These are phyloP conservation scores for Apostasia ramifera DNA, from an alignment of 106 monocot species.

Conservation along the genomic window DNA sequence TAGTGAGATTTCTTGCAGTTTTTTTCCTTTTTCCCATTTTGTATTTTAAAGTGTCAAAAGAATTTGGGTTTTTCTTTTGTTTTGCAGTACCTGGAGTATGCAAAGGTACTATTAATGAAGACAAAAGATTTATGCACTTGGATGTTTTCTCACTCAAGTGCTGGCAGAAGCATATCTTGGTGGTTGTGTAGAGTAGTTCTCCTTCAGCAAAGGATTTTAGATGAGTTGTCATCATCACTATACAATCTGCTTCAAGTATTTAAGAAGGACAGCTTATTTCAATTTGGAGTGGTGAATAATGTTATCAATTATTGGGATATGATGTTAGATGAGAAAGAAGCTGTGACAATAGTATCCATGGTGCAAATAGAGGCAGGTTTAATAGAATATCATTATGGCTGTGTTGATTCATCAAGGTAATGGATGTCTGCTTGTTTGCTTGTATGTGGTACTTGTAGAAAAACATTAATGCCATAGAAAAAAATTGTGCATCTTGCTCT, in stretches of 20 bases:
- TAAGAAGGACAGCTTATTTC: constrained; percentile 40
- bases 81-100: constrained; percentile 74
- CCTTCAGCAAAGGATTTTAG: constrained; percentile 82
- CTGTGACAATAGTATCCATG: constrained; percentile 46
- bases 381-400: constrained; percentile 62
- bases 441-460: no score
- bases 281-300: constrained; percentile 57
- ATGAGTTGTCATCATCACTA: constrained; percentile 72
- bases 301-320: constrained; percentile 56
- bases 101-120: constrained; percentile 54
- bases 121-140: constrained; percentile 25
- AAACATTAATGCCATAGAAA: no score
- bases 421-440: neutral
- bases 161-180: constrained; percentile 57
- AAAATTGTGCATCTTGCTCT: no score
- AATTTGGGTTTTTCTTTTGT: constrained; percentile 1
- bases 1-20: no score
- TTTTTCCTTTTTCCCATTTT: no score
- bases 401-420: constrained; percentile 75
- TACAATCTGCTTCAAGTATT: constrained; percentile 51
- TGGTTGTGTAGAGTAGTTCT: constrained; percentile 74
- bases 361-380: constrained; percentile 72
- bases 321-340: constrained; percentile 59
- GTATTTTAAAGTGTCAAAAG: no score
- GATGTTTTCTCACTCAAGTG: constrained; percentile 21